Conservation (phyloP, 1,284 basidiomycete species). For the Ceratobasidium theobromae region DNA sequence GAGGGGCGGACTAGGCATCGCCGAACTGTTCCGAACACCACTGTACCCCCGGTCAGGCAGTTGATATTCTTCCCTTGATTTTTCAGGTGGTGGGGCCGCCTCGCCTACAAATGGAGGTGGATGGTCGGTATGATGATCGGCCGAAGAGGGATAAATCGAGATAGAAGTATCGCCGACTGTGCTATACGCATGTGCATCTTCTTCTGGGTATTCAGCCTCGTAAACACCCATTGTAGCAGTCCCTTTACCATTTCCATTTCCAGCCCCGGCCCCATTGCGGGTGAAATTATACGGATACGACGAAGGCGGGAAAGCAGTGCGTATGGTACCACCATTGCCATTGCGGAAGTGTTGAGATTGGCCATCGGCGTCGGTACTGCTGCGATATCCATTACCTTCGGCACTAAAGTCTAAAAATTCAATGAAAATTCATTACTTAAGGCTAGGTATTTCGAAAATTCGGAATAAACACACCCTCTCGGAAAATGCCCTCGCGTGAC, state of each 20-base stretch:
- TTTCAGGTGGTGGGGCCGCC: not conserved
- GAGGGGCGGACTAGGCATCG: not conserved
- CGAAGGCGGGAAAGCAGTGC: slow-evolving; percentile 2
- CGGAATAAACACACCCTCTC: slow-evolving; percentile 13
- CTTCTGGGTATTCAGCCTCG: slow-evolving; percentile 1
- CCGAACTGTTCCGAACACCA: not conserved
- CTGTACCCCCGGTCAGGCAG: slow-evolving; percentile 15
- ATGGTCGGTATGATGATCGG: not conserved
- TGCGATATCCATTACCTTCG: slow-evolving; percentile 24
- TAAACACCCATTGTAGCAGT: no score
- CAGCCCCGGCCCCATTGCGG: not conserved
- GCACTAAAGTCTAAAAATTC: slow-evolving; percentile 11
- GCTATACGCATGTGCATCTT: slow-evolving; percentile 21
- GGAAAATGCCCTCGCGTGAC: slow-evolving; percentile 1
- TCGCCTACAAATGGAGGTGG: slow-evolving; percentile 15
- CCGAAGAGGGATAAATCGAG: slow-evolving; percentile 21
- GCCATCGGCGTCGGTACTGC: slow-evolving; percentile 22
- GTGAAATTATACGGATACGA: slow-evolving; percentile 19
- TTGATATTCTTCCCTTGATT: slow-evolving; percentile 7
- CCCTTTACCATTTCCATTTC: not conserved
- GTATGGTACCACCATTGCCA: slow-evolving; percentile 3
- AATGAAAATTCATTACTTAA: not conserved
- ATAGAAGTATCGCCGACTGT: slow-evolving; percentile 24
- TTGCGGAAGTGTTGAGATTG: slow-evolving; percentile 13
- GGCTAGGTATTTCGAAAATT: not conserved